A percentile compares a stretch with the other conserved stretches of the same genome.
phyloP scores from a whole-genome alignment of 306 rosid species.

The Macrotyloma uniflorum region DNA sequence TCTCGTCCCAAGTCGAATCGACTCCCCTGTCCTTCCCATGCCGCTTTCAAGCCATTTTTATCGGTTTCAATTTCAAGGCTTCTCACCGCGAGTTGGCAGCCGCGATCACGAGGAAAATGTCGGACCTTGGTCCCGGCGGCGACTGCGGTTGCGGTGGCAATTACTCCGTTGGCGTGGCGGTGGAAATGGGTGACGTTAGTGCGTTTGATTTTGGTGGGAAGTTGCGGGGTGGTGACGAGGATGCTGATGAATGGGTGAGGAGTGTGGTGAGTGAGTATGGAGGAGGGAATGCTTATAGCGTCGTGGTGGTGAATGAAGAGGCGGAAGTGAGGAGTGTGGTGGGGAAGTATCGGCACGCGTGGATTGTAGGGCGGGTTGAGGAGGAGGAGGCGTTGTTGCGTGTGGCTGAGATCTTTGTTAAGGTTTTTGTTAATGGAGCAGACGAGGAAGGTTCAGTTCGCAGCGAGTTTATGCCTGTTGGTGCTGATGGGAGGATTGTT shows the following conservation, averaged over 20 bases:
- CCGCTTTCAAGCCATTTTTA: conserved; percentile 63
- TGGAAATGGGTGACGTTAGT: conserved; percentile 41
- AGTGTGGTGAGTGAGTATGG: conserved; percentile 40
- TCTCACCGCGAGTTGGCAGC: conserved; percentile 43
- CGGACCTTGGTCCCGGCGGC: conserved; percentile 41
- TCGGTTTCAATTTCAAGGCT: conserved; percentile 61
- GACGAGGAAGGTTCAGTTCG: conserved; percentile 73
- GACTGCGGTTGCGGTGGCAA: conserved; percentile 61
- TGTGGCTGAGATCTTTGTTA: conserved; percentile 76
- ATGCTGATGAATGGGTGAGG: conserved; percentile 66
- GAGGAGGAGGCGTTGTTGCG: conserved; percentile 60
- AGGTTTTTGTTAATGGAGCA: conserved; percentile 88
- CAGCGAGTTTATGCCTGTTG: conserved; percentile 93
- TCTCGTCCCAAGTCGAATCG: conserved; percentile 68
- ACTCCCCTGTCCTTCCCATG: conserved; percentile 74
- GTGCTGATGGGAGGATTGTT: conserved; percentile 90
- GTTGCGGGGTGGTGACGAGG: conserved; percentile 51
- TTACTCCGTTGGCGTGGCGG: conserved; percentile 38
- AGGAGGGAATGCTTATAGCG: conserved; percentile 61
- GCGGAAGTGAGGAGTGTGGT: conserved; percentile 63
- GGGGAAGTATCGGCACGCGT: conserved; percentile 87
- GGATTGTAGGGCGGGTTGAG: conserved; percentile 64
- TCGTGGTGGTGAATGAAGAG: conserved; percentile 67
- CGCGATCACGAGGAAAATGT: conserved; percentile 48
- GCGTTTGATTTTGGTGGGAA: conserved; percentile 48